Evolutionary conservation across 2,329 filamentous ascomycete species (phyloP), one percentile per base, ranked within the genome.

Genomic region (Elsinoe batatas): DNA sequence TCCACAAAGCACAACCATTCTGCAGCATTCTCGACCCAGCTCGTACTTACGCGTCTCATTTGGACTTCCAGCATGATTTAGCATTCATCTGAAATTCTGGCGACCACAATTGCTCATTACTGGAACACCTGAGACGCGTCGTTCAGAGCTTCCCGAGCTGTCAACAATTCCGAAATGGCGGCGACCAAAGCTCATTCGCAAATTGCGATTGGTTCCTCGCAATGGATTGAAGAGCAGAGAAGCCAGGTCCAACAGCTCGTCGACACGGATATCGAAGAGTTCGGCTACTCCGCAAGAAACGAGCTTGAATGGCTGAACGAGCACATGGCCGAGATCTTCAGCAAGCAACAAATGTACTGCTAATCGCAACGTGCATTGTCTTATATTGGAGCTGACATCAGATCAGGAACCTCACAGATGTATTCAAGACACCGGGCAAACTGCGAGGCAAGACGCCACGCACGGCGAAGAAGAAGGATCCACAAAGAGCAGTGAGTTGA

Each of bases 301-400:
- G 93, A 98, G 70, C 76, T 97, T 66, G 91, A 97, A 68, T 98
- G 93, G 93, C 77, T 98, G 64, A 97, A 98, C 67, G 93, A 97
- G 73, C 93, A 98, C 70, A 96, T 98, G 91, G 82, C 83, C 50
- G 89, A 95, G 60, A 88, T 98, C 65, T 95, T 97, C 69, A 85
- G 84, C 64, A 83, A 85, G 64, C 87, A 90, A 66, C 83, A 91
- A 72, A 81, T 90, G 93, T 96, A 81, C 7, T 2, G 26, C 26
- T 3, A 30, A 30, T 5, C 5, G 8, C 26, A 30, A 8, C 3
- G 7, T 8, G 26, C 26, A 8, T 30, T 30, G 26, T 30, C 26
- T 30, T 7, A 8, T 30, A 30, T 30, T 30, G 5, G 26, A 30
- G 55, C 67, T 72, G 56, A 72, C 59, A 12, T 13, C n/a, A 8